phyloP scores from a whole-genome alignment of 257 asterid species.

The Jaltomata sinuosa region DNA sequence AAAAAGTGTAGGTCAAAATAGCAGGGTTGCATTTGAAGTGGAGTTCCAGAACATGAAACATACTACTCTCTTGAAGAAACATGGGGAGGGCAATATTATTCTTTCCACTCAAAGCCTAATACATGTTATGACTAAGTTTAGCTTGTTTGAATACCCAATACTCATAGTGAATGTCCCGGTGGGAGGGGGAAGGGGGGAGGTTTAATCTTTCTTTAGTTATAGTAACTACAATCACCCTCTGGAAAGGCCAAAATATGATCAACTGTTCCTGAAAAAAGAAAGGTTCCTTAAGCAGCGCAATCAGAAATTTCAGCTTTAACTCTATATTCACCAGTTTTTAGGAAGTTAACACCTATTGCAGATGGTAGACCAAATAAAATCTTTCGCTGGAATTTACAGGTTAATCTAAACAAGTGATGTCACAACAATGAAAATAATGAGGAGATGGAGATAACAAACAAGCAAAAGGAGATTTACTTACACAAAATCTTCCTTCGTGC shows the following conservation, averaged over 20 bases:
- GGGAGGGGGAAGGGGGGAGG: background rate
- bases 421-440: background rate
- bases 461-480: slow-evolving; percentile 23
- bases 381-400: background rate
- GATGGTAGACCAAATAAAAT: background rate
- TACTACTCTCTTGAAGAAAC: background rate
- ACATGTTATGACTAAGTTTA: background rate
- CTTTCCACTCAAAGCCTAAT: background rate
- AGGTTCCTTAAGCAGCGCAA: background rate
- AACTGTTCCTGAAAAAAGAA: background rate
- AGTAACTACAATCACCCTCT: background rate
- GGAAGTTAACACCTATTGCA: background rate
- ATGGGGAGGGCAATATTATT: background rate
- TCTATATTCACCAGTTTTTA: background rate
- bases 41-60: background rate
- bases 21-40: background rate
- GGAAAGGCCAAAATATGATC: background rate
- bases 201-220: background rate
- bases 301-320: background rate
- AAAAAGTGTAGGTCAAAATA: background rate
- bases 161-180: background rate
- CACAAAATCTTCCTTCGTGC: slow-evolving; percentile 71
- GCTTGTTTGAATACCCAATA: background rate
- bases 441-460: background rate
- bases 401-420: background rate